A percentile compares a stretch with the other conserved stretches of the same genome.
phyloP scores from a whole-genome alignment of 305 asterid species.

The Ilex paraguariensis region DNA sequence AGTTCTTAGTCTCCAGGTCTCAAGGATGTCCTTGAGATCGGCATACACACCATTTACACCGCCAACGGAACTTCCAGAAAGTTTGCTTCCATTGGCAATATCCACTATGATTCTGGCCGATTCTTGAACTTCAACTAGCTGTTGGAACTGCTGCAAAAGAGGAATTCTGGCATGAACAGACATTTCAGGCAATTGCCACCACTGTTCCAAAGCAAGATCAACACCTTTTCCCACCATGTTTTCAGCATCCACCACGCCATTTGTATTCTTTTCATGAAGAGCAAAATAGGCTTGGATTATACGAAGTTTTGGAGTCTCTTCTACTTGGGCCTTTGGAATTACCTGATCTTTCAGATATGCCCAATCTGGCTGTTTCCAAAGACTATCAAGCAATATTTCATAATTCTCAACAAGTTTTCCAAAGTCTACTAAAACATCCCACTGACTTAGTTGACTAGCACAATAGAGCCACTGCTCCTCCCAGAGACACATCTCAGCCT shows the following conservation, averaged over 20 bases:
- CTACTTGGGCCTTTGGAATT: conserved; percentile 97
- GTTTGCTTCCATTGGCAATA: conserved; percentile 89
- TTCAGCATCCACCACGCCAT: conserved; percentile 92
- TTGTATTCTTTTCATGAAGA: conserved; percentile 92
- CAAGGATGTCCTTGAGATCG: conserved; percentile 98
- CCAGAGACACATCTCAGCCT: conserved; percentile 99
- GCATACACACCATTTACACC: conserved; percentile 88
- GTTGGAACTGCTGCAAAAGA: conserved; percentile 98
- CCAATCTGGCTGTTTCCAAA: conserved; percentile 99
- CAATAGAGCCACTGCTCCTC: conserved; percentile 99
- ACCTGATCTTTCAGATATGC: conserved; percentile 83
- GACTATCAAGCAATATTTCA: conserved; percentile 91
- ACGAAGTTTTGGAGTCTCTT: conserved; percentile 97
- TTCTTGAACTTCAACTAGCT: conserved; percentile 98
- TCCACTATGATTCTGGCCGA: conserved; percentile 90
- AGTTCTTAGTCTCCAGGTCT: conserved; percentile 98
- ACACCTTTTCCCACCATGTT: conserved; percentile 93
- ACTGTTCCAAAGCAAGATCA: conserved; percentile 97
- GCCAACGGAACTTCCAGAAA: conserved; percentile 71
- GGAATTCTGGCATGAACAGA: conserved; percentile 93
- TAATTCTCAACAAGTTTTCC: conserved; percentile 94
- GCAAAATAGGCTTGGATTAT: conserved; percentile 95
- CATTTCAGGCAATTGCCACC: conserved; percentile 99
- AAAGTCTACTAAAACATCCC: conserved; percentile 96
- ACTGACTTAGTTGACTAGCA: conserved; percentile 96